phyloP scores from a whole-genome alignment of 1,284 basidiomycete genomes.

The Volvariella volvacea region DNA sequence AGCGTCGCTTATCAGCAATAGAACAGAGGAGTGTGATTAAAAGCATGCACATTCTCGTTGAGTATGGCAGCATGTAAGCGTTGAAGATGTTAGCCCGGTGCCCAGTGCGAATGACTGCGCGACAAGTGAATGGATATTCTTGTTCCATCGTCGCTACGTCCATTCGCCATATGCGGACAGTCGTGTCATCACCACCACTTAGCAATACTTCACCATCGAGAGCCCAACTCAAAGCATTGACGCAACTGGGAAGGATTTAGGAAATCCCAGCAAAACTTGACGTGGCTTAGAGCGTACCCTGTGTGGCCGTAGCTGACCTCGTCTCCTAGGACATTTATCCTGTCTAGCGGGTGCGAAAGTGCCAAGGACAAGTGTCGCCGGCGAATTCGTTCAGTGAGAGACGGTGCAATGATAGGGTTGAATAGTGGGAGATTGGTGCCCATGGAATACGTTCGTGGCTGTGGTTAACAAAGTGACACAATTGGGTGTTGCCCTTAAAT shows the following conservation, averaged over 20 bases:
- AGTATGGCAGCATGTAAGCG: conserved; percentile 75
- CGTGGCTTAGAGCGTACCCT: conserved; percentile 36
- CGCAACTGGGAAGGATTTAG: conserved; percentile 47
- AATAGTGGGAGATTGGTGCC: no score
- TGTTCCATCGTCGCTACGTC: conserved; percentile 35
- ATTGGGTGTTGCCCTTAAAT: no score
- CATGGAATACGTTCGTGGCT: no score
- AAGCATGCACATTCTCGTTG: conserved; percentile 53
- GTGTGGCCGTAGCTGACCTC: conserved; percentile 48
- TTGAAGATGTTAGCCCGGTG: conserved; percentile 89
- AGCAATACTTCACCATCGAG: conserved; percentile 67
- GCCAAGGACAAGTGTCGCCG: conserved; percentile 15
- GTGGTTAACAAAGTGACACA: no score
- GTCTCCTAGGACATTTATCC: conserved; percentile 59
- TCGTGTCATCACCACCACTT: conserved; percentile 79
- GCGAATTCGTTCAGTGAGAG: conserved; percentile 15
- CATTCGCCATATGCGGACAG: conserved; percentile 44
- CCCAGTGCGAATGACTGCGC: conserved; percentile 64
- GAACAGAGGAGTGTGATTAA: not conserved
- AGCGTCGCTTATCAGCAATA: conserved; percentile 4
- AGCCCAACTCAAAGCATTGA: conserved; percentile 85
- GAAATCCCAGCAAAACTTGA: not conserved
- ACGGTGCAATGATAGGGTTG: not conserved
- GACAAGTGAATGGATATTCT: conserved; percentile 68
- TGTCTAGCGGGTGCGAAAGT: conserved; percentile 20